Conservation (phyloP, 108 stramenopile genomes). For the Nitzschia inconspicua region DNA sequence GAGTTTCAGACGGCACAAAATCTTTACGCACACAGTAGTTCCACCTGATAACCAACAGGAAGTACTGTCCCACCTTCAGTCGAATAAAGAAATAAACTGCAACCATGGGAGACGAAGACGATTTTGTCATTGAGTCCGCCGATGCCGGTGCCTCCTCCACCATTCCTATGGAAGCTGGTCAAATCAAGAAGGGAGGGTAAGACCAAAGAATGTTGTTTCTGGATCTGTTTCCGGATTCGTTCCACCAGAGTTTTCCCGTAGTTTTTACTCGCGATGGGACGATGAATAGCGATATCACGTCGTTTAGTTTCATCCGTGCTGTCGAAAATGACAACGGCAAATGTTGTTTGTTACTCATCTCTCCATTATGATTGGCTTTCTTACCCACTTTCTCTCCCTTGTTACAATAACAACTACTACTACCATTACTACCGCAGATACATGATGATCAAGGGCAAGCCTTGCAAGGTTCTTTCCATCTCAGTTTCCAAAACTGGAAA, state of each 20-base stretch:
- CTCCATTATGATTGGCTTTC: not conserved
- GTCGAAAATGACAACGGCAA: no score
- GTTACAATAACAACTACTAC: not conserved
- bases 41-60: no score
- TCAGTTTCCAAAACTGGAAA: constrained; percentile 99
- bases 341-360: not conserved
- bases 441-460: constrained; percentile 98
- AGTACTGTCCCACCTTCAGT: no score
- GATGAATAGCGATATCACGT: no score
- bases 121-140: constrained; percentile 81
- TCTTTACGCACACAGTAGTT: no score
- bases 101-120: constrained; percentile 80
- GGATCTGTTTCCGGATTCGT: not conserved
- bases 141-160: constrained; percentile 91
- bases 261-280: no score
- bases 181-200: constrained; percentile 95
- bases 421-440: constrained; percentile 35
- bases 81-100: not conserved
- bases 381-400: not conserved
- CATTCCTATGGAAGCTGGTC: constrained; percentile 93
- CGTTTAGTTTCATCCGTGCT: no score
- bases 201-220: constrained; percentile 4
- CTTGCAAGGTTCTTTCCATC: constrained; percentile 98
- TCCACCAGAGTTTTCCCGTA: no score
- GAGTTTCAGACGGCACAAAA: no score